Evolutionary conservation across 2,329 filamentous ascomycete genomes (phyloP).

Genomic region (Raffaelea arxii): DNA sequence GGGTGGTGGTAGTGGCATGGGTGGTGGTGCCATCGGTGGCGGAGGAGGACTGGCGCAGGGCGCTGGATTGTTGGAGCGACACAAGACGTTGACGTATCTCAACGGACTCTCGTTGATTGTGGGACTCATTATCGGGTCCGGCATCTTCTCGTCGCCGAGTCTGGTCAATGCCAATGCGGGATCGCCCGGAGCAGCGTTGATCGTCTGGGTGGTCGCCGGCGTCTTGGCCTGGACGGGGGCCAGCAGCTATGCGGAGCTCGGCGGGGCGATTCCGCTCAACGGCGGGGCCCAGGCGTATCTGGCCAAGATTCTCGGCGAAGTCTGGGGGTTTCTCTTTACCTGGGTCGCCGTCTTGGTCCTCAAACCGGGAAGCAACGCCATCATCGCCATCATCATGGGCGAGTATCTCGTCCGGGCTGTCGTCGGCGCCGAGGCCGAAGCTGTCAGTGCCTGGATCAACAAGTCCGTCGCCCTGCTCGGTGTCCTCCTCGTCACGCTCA

Average conservation of each 20-base stretch:
- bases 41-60: conserved; percentile 48
- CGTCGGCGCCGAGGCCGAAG: conserved; percentile 76
- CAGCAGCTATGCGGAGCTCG: conserved; percentile 69
- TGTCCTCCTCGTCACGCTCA: conserved; percentile 63
- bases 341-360: conserved; percentile 93
- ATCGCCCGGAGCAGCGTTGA: conserved; percentile 46
- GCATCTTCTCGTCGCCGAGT: conserved; percentile 55
- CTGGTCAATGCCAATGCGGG: conserved; percentile 55
- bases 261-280: conserved; percentile 90
- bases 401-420: conserved; percentile 89
- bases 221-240: conserved; percentile 56
- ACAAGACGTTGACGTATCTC: conserved; percentile 90
- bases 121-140: conserved; percentile 80
- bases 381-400: conserved; percentile 95
- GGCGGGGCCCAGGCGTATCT: conserved; percentile 91
- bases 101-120: conserved; percentile 89
- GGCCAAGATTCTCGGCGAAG: conserved; percentile 90
- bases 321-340: conserved; percentile 87
- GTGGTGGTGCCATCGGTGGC: conserved; percentile 37
- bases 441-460: conserved; percentile 77
- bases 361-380: conserved; percentile 87
- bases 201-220: conserved; percentile 53
- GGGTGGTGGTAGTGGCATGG: conserved; percentile 2
- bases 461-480: conserved; percentile 77
- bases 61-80: conserved; percentile 81